A percentile compares a stretch with the other conserved stretches of the same genome.
These are phyloP conservation scores for Adansonia grandidieri DNA, from an alignment of 441 rosid genomes.

Conservation along the genomic window DNA sequence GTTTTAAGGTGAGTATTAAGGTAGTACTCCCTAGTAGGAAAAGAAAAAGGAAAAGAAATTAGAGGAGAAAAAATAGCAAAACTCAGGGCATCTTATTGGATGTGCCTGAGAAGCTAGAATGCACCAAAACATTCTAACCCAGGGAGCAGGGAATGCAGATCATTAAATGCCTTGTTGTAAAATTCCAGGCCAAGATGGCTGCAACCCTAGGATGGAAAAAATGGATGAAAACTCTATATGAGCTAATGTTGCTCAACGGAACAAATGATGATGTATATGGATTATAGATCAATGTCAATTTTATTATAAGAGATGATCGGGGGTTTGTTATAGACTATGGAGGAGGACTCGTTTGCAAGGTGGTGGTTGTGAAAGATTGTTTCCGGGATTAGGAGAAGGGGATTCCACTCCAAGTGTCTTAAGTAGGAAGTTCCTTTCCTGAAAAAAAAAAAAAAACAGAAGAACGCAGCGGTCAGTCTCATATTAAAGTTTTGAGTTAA, in stretches of 20 bases:
- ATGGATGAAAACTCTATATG: constrained; percentile 37
- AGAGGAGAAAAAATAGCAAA: constrained; percentile 32
- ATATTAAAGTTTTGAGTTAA: constrained; percentile 22
- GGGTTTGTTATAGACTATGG: constrained; percentile 67
- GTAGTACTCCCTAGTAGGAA: constrained; percentile 35
- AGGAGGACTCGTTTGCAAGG: constrained; percentile 98
- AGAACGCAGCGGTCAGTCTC: constrained; percentile 29
- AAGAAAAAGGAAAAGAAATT: constrained; percentile 32
- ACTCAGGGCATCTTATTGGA: constrained; percentile 57
- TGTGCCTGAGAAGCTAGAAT: constrained; percentile 70
- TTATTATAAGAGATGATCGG: constrained; percentile 40
- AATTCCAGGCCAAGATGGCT: constrained; percentile 74
- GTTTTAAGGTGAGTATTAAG: constrained; percentile 42
- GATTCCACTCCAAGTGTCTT: constrained; percentile 95
- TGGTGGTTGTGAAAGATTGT: constrained; percentile 74
- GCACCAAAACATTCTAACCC: constrained; percentile 71
- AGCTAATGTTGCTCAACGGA: constrained; percentile 35
- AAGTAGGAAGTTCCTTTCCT: constrained; percentile 93
- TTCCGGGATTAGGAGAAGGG: constrained; percentile 57
- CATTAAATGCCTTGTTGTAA: constrained; percentile 67
- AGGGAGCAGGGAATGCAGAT: constrained; percentile 63
- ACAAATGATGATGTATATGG: constrained; percentile 28
- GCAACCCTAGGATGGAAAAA: constrained; percentile 52
- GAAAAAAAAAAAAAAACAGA: constrained; percentile 37
- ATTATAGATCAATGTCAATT: constrained; percentile 32